Percentiles rank a stretch among this genome's conserved stretches.
Evolutionary conservation across 805 yeast genomes (phyloP).

Genomic region (Diddensiella santjacobensis): DNA sequence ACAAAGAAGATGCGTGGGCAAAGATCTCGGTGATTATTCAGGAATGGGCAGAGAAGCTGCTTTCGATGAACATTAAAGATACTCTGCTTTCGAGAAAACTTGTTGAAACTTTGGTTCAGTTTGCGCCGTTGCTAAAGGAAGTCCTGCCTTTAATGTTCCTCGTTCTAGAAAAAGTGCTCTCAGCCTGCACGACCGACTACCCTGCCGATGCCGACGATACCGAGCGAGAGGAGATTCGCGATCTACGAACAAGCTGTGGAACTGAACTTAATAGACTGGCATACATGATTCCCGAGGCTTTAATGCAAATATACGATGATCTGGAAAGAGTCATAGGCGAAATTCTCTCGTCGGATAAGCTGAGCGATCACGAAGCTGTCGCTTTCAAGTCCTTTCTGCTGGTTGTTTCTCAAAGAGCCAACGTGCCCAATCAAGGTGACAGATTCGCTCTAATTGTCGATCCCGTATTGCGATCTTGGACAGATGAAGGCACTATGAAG

Average conservation of each 20-base stretch:
- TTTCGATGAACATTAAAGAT: slow-evolving; percentile 71
- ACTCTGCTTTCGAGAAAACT: slow-evolving; percentile 80
- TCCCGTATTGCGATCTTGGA: slow-evolving; percentile 90
- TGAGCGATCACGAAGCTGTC: slow-evolving; percentile 87
- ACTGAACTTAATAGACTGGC: slow-evolving; percentile 93
- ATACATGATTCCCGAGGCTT: slow-evolving; percentile 87
- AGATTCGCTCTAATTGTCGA: slow-evolving; percentile 86
- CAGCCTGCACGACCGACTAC: slow-evolving; percentile 78
- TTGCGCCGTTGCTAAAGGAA: slow-evolving; percentile 84
- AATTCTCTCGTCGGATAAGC: slow-evolving; percentile 61
- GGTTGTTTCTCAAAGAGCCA: slow-evolving; percentile 82
- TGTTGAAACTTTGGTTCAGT: slow-evolving; percentile 89
- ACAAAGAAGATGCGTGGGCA: slow-evolving; percentile 50
- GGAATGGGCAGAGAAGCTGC: slow-evolving; percentile 47
- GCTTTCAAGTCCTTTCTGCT: slow-evolving; percentile 88
- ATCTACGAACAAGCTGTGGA: slow-evolving; percentile 86
- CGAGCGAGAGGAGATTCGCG: slow-evolving; percentile 74
- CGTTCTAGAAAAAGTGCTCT: slow-evolving; percentile 79
- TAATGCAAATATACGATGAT: slow-evolving; percentile 75
- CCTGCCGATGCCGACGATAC: slow-evolving; percentile 57
- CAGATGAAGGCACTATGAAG: slow-evolving; percentile 83
- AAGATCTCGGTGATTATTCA: slow-evolving; percentile 63
- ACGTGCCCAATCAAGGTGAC: slow-evolving; percentile 63
- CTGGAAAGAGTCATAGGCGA: slow-evolving; percentile 75
- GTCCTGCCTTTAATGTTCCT: slow-evolving; percentile 64